Percentiles rank a stretch among this genome's conserved stretches.
phyloP scores from a whole-genome alignment of 1,284 basidiomycete species.

The Ganoderma lucidum region DNA sequence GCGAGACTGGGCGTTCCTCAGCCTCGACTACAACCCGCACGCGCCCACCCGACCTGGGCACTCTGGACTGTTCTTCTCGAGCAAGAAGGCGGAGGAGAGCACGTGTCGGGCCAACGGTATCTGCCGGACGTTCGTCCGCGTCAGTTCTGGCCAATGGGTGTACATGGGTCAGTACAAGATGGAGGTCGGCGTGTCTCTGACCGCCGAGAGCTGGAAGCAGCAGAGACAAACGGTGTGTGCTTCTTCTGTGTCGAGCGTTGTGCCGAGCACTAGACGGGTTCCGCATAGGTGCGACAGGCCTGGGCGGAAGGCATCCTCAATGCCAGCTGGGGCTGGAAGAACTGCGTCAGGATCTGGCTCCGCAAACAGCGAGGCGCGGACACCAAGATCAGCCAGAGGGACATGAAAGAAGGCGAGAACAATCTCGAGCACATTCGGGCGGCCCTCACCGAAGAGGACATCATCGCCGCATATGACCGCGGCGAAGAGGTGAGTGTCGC shows the following conservation, averaged over 20 bases:
- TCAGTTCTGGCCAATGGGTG: slow-evolving; percentile 6
- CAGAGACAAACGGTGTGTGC: background rate
- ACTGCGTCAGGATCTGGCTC: slow-evolving; percentile 3
- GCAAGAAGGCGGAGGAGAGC: background rate
- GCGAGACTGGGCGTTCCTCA: slow-evolving; percentile 12
- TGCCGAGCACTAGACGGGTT: no score
- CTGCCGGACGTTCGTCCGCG: slow-evolving; percentile 6
- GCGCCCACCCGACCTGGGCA: slow-evolving; percentile 15
- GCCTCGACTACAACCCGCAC: slow-evolving; percentile 17
- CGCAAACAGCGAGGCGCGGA: background rate
- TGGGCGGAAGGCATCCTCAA: slow-evolving; percentile 3
- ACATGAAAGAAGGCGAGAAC: background rate
- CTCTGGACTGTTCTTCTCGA: slow-evolving; percentile 10
- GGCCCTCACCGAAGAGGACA: background rate
- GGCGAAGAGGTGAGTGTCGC: slow-evolving; percentile 10
- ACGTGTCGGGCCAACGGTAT: background rate
- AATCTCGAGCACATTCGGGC: background rate
- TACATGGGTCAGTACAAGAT: slow-evolving; percentile 18
- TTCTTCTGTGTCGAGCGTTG: background rate
- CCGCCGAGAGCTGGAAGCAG: background rate
- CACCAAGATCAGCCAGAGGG: slow-evolving; percentile 2
- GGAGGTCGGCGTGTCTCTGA: background rate
- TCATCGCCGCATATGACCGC: slow-evolving; percentile 7
- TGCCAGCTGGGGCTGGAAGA: background rate
- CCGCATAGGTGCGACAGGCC: slow-evolving; percentile 3